Evolutionary conservation across 768 basidiomycete species (phyloP), one percentile per base, ranked within the genome.

Genomic region (Leucocoprinus leucothites): DNA sequence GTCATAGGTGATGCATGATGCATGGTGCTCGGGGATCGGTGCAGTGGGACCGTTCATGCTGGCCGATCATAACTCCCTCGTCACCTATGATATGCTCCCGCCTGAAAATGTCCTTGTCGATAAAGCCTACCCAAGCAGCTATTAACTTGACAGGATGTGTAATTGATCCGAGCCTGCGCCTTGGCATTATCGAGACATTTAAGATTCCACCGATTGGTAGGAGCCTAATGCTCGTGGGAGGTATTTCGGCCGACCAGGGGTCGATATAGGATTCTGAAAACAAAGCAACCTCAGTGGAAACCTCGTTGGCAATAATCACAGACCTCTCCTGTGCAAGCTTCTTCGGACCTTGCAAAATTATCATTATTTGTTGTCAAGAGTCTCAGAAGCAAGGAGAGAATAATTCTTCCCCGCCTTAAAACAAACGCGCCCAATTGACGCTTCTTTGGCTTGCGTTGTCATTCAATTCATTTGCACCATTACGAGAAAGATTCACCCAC

Each of bases 401-500:
- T 18, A 51, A 11, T 43, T 22, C 50, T 31, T 26, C 40, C 38
- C 40, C 18, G 25, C 50, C 40, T 19, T 51, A 42, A 41, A 41
- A 51, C 50, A 18, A 51, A 43, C 19, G 18, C 38, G 18, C 18
- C 26, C 41, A 53, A n/a, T 50, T 36, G 48, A 44, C 19, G 51
- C 50, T 51, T 51, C 50, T 42, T 42, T 11, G 34, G 24, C 51
- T 35, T 53, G 24, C 21, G 11, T 31, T 53, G 19, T 51, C 40
- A 42, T 21, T 18, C n/a, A 35, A 44, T 53, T 53, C n/a, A 46
- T 16, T 45, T 35, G 52, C 25, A 46, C 35, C 34, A 26, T 44
- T 53, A 46, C 21, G 45, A n/a, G 31, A 3, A 45, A 31, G n/a
- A 45, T 41, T 53, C 44, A 24, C 51, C 21, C 51, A 53, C 42